Percentiles rank a stretch among this genome's conserved stretches.
phyloP scores from a whole-genome alignment of 2,329 filamentous ascomycete genomes.

The Phialemoniopsis sp. region DNA sequence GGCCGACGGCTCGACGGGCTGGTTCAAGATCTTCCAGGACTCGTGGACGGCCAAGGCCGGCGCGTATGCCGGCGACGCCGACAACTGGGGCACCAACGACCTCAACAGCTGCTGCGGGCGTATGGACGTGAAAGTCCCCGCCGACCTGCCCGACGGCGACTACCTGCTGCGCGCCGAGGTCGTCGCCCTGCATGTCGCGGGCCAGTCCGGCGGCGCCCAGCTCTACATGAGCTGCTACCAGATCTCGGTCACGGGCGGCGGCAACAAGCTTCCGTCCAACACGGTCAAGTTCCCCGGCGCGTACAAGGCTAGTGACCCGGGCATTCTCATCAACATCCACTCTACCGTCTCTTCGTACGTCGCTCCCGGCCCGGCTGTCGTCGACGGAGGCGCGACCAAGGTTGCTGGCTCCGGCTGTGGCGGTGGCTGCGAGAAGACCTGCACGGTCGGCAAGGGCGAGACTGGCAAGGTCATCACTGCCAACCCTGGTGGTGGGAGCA shows the following conservation, averaged over 20 bases:
- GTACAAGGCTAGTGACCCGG: slow-evolving; percentile 31
- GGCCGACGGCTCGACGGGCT: slow-evolving; percentile 29
- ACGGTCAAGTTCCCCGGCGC: slow-evolving; percentile 29
- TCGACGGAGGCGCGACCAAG: slow-evolving; percentile 27
- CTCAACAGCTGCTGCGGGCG: slow-evolving; percentile 22
- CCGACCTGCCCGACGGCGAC: slow-evolving; percentile 15
- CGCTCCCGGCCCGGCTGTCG: slow-evolving; percentile 33
- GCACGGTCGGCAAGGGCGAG: slow-evolving; percentile 21
- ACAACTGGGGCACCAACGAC: slow-evolving; percentile 31
- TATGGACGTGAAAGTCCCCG: slow-evolving; percentile 22
- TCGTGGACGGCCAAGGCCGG: slow-evolving; percentile 23
- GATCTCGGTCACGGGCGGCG: slow-evolving; percentile 16
- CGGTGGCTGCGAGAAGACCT: slow-evolving; percentile 28
- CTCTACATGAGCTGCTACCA: slow-evolving; percentile 24
- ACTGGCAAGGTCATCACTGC: slow-evolving; percentile 17
- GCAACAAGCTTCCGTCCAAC: slow-evolving; percentile 12
- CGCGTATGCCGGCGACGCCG: slow-evolving; percentile 24
- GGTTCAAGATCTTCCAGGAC: slow-evolving; percentile 44
- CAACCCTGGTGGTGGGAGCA: slow-evolving; percentile 2
- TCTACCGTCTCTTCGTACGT: slow-evolving; percentile 26
- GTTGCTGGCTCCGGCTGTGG: slow-evolving; percentile 26
- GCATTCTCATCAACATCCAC: slow-evolving; percentile 38
- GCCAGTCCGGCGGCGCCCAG: slow-evolving; percentile 16
- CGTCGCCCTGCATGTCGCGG: slow-evolving; percentile 36
- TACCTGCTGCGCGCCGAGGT: slow-evolving; percentile 39